A percentile compares a stretch with the other conserved stretches of the same genome.
Conservation (phyloP, 2,329 filamentous ascomycete species). For the Hymenoscyphus fraxineus region DNA sequence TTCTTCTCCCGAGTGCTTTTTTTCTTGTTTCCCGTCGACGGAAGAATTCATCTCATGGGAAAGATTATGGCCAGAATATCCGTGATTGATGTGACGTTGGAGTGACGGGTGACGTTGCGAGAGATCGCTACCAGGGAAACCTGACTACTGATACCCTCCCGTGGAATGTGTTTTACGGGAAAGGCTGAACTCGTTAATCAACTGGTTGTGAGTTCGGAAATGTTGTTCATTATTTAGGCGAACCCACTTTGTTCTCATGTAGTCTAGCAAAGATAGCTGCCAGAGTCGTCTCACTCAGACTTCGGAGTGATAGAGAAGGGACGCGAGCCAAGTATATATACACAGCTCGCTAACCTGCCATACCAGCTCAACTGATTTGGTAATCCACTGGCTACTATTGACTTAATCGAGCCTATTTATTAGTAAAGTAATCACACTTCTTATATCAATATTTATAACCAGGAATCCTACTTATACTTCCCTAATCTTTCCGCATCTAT, state of each 20-base stretch:
- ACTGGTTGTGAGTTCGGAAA: neutral
- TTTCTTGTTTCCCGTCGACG: neutral
- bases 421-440: too few relatives aligned
- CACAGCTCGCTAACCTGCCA: neutral
- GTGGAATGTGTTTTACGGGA: neutral
- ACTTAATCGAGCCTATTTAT: too few relatives aligned
- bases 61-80: too few relatives aligned
- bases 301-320: neutral
- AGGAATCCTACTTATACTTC: too few relatives aligned
- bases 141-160: neutral
- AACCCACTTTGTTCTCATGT: neutral
- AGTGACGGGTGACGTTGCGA: neutral
- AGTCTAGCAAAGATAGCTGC: neutral
- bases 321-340: neutral
- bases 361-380: neutral
- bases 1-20: neutral
- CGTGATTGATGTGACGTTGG: neutral
- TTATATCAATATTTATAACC: too few relatives aligned
- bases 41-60: neutral
- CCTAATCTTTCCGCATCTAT: too few relatives aligned
- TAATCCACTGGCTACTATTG: too few relatives aligned
- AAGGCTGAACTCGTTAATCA: neutral
- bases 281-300: neutral
- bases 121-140: neutral
- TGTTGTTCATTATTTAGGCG: neutral